A percentile compares a stretch with the other conserved stretches of the same genome.
Evolutionary conservation across 176 grass and related monocot species (phyloP).

Genomic region (Raddia guianensis): DNA sequence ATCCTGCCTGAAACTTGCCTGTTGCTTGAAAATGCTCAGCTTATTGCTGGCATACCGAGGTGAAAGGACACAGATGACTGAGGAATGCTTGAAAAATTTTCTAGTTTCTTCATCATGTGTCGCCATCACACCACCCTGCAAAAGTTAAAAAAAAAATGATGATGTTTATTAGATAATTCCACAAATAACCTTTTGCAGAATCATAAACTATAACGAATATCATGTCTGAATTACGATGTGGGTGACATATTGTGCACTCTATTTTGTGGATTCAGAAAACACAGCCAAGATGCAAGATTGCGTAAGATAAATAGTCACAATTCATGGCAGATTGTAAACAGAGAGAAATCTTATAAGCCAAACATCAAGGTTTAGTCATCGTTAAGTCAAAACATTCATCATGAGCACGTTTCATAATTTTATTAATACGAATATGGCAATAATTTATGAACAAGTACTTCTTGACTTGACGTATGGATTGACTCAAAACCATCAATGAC

Average conservation of each 20-base stretch:
- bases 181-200: slow-evolving; percentile 17
- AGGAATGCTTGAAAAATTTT: slow-evolving; percentile 96
- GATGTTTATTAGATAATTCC: neutral
- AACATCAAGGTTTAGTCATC: neutral
- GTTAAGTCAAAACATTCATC: slow-evolving; percentile 4
- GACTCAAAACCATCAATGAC: neutral
- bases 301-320: neutral
- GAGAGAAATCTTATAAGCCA: slow-evolving; percentile 14
- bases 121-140: slow-evolving; percentile 91
- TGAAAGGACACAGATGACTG: slow-evolving; percentile 90
- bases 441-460: neutral
- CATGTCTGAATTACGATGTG: neutral
- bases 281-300: neutral
- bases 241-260: slow-evolving; percentile 9
- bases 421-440: neutral
- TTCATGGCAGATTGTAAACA: slow-evolving; percentile 18
- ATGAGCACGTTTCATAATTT: neutral
- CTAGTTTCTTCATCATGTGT: slow-evolving; percentile 96
- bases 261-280: slow-evolving; percentile 15
- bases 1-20: slow-evolving; percentile 58
- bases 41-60: slow-evolving; percentile 95
- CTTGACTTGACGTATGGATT: neutral
- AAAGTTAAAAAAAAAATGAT: slow-evolving; percentile 26
- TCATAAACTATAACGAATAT: neutral
- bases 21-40: slow-evolving; percentile 95